Percentiles rank a stretch among this genome's conserved stretches.
phyloP scores from a whole-genome alignment of 2,329 filamentous ascomycete genomes.

The Dactylonectria estremocensis region DNA sequence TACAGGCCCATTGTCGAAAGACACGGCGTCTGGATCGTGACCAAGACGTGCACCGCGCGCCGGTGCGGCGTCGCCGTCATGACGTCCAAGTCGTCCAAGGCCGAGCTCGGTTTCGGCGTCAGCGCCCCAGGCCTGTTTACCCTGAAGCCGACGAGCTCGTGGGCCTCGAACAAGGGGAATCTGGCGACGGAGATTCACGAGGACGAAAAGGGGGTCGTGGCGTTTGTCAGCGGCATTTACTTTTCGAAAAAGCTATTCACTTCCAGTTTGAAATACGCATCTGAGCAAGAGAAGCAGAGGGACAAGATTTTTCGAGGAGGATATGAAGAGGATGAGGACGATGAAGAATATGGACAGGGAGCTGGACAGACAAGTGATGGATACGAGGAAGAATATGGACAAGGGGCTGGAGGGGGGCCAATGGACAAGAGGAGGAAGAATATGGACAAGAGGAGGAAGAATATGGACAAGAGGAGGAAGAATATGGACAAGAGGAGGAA shows the following conservation, averaged over 20 bases:
- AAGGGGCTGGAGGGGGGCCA: neutral
- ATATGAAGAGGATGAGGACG: neutral
- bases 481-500: constrained; percentile 1
- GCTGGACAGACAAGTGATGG: neutral
- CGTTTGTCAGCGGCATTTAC: constrained; percentile 27
- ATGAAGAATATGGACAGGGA: neutral
- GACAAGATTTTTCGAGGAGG: constrained; percentile 10
- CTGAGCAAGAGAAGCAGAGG: constrained; percentile 1
- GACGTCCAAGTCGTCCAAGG: neutral
- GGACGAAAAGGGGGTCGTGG: constrained; percentile 21
- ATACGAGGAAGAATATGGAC: neutral
- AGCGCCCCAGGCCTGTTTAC: neutral
- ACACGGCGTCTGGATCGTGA: constrained; percentile 5
- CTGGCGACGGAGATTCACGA: constrained; percentile 17
- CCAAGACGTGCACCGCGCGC: neutral
- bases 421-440: neutral
- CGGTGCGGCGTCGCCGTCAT: constrained; percentile 2
- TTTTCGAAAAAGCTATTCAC: constrained; percentile 15
- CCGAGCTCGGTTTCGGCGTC: neutral
- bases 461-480: neutral
- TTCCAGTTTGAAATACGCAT: neutral
- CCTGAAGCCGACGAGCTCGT: neutral
- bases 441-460: constrained; percentile 1
- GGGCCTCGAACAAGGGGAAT: neutral
- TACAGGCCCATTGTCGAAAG: constrained; percentile 7